phyloP scores from a whole-genome alignment of 2,329 filamentous ascomycete genomes.

The Aspergillus aculeatinus region DNA sequence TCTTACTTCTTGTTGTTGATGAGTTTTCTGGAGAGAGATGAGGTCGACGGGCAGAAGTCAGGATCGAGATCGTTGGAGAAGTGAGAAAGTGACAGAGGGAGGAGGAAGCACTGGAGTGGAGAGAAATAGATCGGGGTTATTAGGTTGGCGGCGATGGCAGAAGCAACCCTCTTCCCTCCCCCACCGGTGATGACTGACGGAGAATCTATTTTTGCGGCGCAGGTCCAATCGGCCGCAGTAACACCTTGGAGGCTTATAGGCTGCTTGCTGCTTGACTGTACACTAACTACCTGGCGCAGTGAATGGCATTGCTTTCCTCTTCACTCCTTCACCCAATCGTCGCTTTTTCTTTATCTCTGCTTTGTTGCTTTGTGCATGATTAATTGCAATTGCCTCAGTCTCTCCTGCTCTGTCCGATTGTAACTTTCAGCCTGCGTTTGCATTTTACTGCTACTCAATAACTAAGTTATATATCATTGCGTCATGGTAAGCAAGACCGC shows the following conservation, averaged over 20 bases:
- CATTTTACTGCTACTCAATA: not conserved
- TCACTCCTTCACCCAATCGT: not conserved
- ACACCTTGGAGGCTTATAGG: not conserved
- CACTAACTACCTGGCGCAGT: not conserved
- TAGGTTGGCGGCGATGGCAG: constrained; percentile 15
- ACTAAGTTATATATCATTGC: constrained; percentile 14
- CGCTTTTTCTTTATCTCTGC: not conserved
- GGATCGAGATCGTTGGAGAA: not conserved
- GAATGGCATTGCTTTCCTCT: constrained; percentile 3
- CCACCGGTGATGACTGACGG: constrained; percentile 32
- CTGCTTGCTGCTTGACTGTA: constrained; percentile 5
- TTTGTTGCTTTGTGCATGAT: not conserved
- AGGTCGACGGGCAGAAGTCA: not conserved
- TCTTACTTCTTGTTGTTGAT: not conserved
- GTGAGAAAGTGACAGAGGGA: constrained; percentile 8
- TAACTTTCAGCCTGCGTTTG: not conserved
- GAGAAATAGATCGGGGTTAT: constrained; percentile 14
- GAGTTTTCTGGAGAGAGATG: not conserved
- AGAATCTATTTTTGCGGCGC: constrained; percentile 42
- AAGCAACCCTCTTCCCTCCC: constrained; percentile 33
- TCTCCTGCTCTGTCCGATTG: not conserved
- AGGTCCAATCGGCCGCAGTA: constrained; percentile 9
- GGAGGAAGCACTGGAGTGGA: constrained; percentile 16
- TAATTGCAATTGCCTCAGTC: not conserved
- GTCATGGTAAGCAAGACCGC: constrained; percentile 28